A percentile compares a stretch with the other conserved stretches of the same genome.
These are phyloP conservation scores for Chrysoporthe puriensis DNA, from an alignment of 2,329 filamentous ascomycete genomes.

Conservation along the genomic window DNA sequence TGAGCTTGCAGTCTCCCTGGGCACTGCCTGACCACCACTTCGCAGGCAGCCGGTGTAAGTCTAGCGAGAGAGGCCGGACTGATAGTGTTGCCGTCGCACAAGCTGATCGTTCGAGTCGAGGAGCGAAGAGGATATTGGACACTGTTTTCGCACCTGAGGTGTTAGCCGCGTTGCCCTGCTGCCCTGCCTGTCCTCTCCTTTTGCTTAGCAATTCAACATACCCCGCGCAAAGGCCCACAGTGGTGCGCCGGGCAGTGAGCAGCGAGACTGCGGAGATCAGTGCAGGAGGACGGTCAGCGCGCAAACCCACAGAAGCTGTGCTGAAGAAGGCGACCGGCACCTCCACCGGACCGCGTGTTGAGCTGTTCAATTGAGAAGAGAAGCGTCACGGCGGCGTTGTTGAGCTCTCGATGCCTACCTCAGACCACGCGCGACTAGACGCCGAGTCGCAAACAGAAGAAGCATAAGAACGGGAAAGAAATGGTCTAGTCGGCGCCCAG, in stretches of 20 bases:
- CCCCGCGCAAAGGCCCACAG: neutral
- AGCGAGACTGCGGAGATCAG: neutral
- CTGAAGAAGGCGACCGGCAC: neutral
- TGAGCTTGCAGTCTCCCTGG: neutral
- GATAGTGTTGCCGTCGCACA: neutral
- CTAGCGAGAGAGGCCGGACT: neutral
- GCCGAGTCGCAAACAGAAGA: slow-evolving; percentile 7
- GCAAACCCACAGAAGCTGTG: neutral
- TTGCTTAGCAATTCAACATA: neutral
- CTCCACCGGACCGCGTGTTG: neutral
- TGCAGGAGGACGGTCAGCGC: too few relatives aligned
- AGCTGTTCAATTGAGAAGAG: neutral
- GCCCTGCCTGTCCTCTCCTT: neutral
- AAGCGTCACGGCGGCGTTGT: neutral
- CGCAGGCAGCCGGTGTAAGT: neutral
- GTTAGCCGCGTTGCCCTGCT: neutral
- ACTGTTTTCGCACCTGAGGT: neutral
- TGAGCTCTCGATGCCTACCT: neutral
- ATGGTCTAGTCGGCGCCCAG: neutral
- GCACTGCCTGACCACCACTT: neutral
- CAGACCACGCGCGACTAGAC: neutral
- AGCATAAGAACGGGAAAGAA: neutral
- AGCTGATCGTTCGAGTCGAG: neutral
- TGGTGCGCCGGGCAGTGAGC: neutral
- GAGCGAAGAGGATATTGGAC: neutral